phyloP scores from a whole-genome alignment of 768 basidiomycete species.

The Serendipita vermifera region DNA sequence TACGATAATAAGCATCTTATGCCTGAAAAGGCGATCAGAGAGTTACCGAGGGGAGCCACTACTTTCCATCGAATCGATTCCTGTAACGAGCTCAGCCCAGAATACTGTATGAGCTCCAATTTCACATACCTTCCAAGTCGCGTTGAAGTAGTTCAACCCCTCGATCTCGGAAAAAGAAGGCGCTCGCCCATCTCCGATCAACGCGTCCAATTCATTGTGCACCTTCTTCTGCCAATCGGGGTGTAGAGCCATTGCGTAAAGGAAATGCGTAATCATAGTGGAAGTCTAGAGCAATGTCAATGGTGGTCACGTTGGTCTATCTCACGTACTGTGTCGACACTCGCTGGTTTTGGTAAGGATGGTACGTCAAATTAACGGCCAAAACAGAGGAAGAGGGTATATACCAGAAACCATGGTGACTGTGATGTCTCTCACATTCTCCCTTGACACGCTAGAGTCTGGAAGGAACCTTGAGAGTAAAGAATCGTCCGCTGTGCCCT shows the following conservation, averaged over 20 bases:
- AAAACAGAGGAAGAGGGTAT: no score
- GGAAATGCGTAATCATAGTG: background rate
- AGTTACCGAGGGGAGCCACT: background rate
- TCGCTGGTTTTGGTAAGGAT: no score
- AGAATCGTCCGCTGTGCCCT: conserved; percentile 4
- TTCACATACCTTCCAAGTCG: conserved; percentile 7
- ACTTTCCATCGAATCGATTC: background rate
- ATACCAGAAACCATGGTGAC: background rate
- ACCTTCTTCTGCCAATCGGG: conserved; percentile 15
- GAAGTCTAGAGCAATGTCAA: background rate
- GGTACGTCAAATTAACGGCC: no score
- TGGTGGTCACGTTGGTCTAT: background rate
- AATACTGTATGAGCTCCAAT: no score
- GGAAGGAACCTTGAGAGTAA: background rate
- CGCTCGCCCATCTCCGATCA: background rate
- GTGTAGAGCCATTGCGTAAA: conserved; percentile 17
- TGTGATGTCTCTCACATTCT: background rate
- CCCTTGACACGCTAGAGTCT: background rate
- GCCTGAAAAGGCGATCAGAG: background rate
- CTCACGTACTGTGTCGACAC: background rate
- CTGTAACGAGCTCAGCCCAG: no score
- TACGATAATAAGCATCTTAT: background rate
- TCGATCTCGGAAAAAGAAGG: background rate
- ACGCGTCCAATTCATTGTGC: conserved; percentile 8
- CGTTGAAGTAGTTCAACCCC: background rate